phyloP scores from a whole-genome alignment of 306 rosid species.

The Fragaria nilgerrensis region DNA sequence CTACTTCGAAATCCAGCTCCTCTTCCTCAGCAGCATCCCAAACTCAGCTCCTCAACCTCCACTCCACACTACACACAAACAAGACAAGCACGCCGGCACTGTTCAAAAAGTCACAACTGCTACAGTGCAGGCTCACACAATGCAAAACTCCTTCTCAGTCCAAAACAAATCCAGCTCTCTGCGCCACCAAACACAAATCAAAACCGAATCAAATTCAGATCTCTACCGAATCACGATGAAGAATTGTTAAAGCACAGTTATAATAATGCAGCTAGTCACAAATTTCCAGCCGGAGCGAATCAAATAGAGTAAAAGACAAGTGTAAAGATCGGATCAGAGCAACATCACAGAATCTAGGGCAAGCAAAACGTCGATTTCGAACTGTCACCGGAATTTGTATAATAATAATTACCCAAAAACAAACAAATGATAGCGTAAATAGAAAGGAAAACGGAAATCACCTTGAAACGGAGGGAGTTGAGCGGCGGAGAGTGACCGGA shows the following conservation, averaged over 20 bases:
- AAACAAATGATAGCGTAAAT: neutral
- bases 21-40: constrained; percentile 24
- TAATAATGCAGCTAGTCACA: constrained; percentile 4
- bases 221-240: constrained; percentile 24
- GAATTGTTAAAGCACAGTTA: neutral
- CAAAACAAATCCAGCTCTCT: constrained; percentile 30
- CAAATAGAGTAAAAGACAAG: constrained; percentile 1
- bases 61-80: constrained; percentile 18
- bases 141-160: constrained; percentile 5
- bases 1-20: constrained; percentile 29
- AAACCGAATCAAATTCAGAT: constrained; percentile 40
- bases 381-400: constrained; percentile 8
- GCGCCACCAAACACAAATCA: constrained; percentile 28
- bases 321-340: constrained; percentile 56
- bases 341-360: constrained; percentile 43
- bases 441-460: neutral
- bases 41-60: constrained; percentile 10
- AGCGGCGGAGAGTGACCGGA: constrained; percentile 15
- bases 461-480: constrained; percentile 20
- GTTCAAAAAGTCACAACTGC: constrained; percentile 3
- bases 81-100: neutral
- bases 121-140: constrained; percentile 7
- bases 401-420: constrained; percentile 5
- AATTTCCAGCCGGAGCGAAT: neutral
- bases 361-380: constrained; percentile 28